Base-by-base conservation (phyloP, 2,329 filamentous ascomycete genomes). In the Phaeosphaeria sp. region DNA sequence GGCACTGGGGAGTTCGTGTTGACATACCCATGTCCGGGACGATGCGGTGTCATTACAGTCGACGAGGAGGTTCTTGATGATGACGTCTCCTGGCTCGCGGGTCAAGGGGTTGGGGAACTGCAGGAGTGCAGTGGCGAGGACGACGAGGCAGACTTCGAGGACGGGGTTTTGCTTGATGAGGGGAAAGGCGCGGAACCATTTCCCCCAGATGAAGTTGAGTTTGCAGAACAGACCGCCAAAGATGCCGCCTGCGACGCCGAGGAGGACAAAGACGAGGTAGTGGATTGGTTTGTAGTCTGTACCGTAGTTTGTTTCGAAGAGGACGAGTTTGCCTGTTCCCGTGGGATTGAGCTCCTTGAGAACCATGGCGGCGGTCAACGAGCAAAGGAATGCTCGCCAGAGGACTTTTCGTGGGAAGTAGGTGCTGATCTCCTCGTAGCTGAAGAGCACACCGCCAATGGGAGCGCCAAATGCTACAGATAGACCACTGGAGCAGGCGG, bases 391-490 rank as follows among this genome's bases (percentile, higher is more conserved):
- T 0, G 85, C 83, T 47, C 82, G 76, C 84, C 84, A 87, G 2
- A 88, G 78, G n/a, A 84, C 82, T 60, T 83, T 85, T 1, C 83
- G 77, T 0, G 85, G 85, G 52, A 87, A 87, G 57, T 87, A 86
- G 0, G 84, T 87, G 60, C 80, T 83, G 59, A 87, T 86, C 74
- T 87, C 86, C 74, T 82, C 66, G 45, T 87, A 87, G 45, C 81
- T 83, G 69, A 88, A 88, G 3, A 88, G 74, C 0, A 88, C 85
- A 8, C 85, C 85, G 1, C 86, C 86, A 51, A 88, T 87, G 0
- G 86, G 86, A 20, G 86, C 86, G 6, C 86, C 86, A 62, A 88
- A 88, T 0, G 86, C 86, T 0, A 88, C 86, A 18, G 82, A 84
- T 48, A 88, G 71, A 1, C 86, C 86, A 13, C 84, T 78, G 0